Conservation (phyloP, 257 asterid genomes). For the Mentha longifolia region DNA sequence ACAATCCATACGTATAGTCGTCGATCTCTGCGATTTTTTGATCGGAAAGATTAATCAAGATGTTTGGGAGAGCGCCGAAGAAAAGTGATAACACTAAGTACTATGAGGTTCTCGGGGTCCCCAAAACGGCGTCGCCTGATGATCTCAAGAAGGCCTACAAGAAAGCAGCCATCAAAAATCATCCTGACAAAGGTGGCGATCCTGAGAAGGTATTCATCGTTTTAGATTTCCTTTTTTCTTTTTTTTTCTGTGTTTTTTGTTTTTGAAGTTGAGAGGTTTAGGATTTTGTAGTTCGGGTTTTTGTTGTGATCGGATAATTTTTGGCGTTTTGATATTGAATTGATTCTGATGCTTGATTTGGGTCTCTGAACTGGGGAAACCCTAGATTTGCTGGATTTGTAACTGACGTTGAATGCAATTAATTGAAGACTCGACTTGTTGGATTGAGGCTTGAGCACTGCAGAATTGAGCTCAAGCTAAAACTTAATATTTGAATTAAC, state of each 20-base stretch:
- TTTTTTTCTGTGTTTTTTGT: background rate
- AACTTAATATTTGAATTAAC: background rate
- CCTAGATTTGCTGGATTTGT: background rate
- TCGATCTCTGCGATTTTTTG: background rate
- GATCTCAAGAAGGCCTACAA: constrained; percentile 81
- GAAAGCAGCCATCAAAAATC: constrained; percentile 82
- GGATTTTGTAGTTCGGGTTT: background rate
- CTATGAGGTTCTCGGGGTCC: constrained; percentile 57
- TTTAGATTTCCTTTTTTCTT: background rate
- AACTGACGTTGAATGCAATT: background rate
- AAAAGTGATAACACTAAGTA: constrained; percentile 51
- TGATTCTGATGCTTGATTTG: background rate
- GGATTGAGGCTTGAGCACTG: no score
- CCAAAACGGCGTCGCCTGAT: constrained; percentile 63
- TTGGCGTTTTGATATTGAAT: background rate
- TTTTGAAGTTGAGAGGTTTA: background rate
- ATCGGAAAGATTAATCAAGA: constrained; percentile 27
- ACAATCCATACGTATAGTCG: background rate
- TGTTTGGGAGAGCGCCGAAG: constrained; percentile 54
- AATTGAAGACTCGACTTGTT: no score
- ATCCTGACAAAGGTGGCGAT: constrained; percentile 87
- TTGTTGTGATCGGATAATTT: background rate
- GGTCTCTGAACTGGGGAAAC: background rate
- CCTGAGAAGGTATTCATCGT: constrained; percentile 63
- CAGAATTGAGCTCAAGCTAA: background rate